These are phyloP conservation scores for Bryum argenteum DNA, from an alignment of 225 moss, liverwort and hornwort species.

Conservation along the genomic window DNA sequence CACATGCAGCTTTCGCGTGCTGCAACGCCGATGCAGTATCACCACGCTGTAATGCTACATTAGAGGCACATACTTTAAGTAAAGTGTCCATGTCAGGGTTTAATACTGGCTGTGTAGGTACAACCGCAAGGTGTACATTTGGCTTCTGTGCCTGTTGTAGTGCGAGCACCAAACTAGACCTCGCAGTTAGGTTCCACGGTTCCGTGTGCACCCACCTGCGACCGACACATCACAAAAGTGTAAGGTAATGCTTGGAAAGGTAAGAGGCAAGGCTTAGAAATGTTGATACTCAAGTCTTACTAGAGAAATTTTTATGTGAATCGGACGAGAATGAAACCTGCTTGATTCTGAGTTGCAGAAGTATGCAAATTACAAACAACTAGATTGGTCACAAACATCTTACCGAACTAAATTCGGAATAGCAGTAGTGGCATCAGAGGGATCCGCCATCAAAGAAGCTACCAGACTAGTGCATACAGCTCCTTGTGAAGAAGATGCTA, in stretches of 20 bases:
- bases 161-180: conserved; percentile 62
- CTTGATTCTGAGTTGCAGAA: conserved; percentile 19
- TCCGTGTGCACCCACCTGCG: conserved; percentile 87
- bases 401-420: conserved; percentile 51
- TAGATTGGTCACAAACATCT: conserved; percentile 13
- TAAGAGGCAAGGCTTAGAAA: conserved; percentile 4
- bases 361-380: conserved; percentile 18
- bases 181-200: conserved; percentile 79
- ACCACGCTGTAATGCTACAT: conserved; percentile 58
- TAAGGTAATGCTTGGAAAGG: conserved; percentile 10
- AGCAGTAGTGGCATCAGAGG: conserved; percentile 37
- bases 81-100: conserved; percentile 48
- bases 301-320: background rate
- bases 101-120: conserved; percentile 32
- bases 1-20: conserved; percentile 55
- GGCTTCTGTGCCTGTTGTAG: conserved; percentile 66
- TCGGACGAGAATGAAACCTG: conserved; percentile 12
- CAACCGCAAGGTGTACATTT: conserved; percentile 51
- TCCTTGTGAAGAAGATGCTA: conserved; percentile 53
- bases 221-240: background rate
- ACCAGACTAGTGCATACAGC: conserved; percentile 58
- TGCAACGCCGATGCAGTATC: conserved; percentile 59
- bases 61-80: conserved; percentile 64
- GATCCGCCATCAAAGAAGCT: conserved; percentile 56
- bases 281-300: background rate